phyloP scores from a whole-genome alignment of 176 grass and related monocot genomes.

The Aegilops bicornis region DNA sequence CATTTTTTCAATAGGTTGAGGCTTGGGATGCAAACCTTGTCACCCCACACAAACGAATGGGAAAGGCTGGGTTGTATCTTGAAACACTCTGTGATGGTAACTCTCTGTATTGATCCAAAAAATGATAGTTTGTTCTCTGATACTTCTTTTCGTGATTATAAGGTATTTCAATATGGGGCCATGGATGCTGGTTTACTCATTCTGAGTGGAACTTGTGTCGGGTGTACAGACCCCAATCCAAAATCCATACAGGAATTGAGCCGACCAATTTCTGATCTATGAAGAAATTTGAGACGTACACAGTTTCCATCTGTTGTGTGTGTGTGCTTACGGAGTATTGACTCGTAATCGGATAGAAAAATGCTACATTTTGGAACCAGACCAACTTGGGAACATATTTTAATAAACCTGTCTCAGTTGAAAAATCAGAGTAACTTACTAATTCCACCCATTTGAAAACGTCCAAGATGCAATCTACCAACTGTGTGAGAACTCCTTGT shows the following conservation, averaged over 20 bases:
- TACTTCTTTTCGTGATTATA: background rate
- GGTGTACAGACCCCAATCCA: background rate
- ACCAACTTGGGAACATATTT: background rate
- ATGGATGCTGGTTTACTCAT: conserved; percentile 9
- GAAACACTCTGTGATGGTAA: conserved; percentile 92
- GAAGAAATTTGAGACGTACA: no score
- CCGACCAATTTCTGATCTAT: no score
- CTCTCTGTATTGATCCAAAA: conserved; percentile 26
- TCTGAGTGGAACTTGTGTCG: background rate
- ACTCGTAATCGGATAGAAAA: background rate
- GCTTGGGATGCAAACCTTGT: conserved; percentile 97
- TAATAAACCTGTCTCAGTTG: no score
- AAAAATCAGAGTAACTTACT: no score
- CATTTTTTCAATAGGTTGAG: conserved; percentile 56
- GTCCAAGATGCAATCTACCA: conserved; percentile 24
- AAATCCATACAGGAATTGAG: no score
- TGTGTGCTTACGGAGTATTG: background rate
- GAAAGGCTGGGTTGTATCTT: conserved; percentile 66
- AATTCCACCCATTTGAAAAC: conserved; percentile 5
- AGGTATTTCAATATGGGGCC: background rate
- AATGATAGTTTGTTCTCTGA: background rate
- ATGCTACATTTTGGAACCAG: background rate
- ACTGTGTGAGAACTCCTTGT: background rate
- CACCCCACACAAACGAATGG: conserved; percentile 95
- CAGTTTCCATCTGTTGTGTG: background rate